These are phyloP conservation scores for Aspergillus nidulans DNA, from an alignment of 495 filamentous ascomycete species.

Conservation along the genomic window DNA sequence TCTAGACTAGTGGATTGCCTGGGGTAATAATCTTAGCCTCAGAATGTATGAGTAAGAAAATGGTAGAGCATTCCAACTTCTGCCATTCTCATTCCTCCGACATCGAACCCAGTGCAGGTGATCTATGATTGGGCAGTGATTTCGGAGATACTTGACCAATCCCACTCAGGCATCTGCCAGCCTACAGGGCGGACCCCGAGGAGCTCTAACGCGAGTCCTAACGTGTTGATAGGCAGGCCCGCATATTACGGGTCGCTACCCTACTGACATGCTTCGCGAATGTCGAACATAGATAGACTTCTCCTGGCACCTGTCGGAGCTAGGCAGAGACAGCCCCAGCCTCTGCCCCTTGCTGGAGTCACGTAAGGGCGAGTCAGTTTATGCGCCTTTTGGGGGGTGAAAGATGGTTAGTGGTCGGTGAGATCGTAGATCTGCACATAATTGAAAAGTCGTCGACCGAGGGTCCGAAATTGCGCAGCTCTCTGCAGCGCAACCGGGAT, in stretches of 20 bases:
- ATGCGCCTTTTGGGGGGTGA: not conserved
- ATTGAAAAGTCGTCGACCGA: not conserved
- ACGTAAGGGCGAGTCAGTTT: not conserved
- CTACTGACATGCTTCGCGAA: not conserved
- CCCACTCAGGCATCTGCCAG: not conserved
- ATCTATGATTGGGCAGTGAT: not conserved
- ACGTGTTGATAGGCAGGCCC: constrained; percentile 6
- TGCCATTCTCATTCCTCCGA: not conserved
- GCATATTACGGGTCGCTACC: not conserved
- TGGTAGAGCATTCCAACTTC: constrained; percentile 5
- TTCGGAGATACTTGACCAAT: not conserved
- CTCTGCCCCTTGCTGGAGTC: not conserved
- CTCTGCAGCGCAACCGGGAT: not conserved
- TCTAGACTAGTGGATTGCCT: not conserved
- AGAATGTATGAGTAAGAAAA: not conserved
- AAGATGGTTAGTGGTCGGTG: not conserved
- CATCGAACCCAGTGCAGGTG: not conserved
- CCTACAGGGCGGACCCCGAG: not conserved
- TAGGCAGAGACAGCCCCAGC: not conserved
- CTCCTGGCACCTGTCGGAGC: not conserved
- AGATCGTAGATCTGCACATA: not conserved
- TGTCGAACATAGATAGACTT: not conserved
- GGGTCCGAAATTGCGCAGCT: not conserved
- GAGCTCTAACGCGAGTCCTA: not conserved
- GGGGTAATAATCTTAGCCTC: constrained; percentile 2